Base-by-base conservation (phyloP, 495 filamentous ascomycete genomes). In the Astrothelium subdiscretum region DNA sequence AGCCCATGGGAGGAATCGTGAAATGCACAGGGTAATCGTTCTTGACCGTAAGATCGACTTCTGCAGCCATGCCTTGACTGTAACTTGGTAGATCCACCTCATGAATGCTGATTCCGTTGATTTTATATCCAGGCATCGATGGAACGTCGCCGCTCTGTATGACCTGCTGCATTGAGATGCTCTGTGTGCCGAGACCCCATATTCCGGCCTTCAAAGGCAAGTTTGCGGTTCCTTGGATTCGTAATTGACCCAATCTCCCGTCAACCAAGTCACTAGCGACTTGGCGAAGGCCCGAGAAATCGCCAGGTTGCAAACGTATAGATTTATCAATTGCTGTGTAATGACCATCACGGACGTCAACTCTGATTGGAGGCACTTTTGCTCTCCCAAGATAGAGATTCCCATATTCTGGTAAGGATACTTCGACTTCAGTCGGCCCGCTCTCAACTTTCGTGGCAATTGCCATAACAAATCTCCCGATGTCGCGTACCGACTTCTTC, bases 201-300 rank as follows among this genome's bases (percentile, higher is more conserved):
- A 94, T 76, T 2, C 94, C 92, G 31, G 89, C 86, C 73, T 86
- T 89, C 11, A 97, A 68, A 31, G 77, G 75, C 29, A 97, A 68
- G 57, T 81, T 76, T 32, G 89, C 84, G 69, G 82, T 86, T 13
- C 88, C 92, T 58, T 82, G 78, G 2, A 97, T 70, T 58, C 78
- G 81, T 32, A 97, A 71, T 58, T 77, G 75, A 1, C 81, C 80
- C 58, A 98, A 72, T 59, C 79, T 83, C 32, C 92, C 92, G 22
- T 88, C 83, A 60, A 98, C 67, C 85, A 90, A 98, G 71, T 96
- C 89, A 65, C 90, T 85, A 20, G 90, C 90, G 62, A 97, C 81
- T n/a, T 78, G 78, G 51, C 88, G 85, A 58, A 96, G 82, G 10
- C 84, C 87, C 63, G 88, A 84, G n/a, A 89, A 75, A 66, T 91